Base-by-base conservation (phyloP, 2,329 filamentous ascomycete species). In the Shiraia sp. region DNA sequence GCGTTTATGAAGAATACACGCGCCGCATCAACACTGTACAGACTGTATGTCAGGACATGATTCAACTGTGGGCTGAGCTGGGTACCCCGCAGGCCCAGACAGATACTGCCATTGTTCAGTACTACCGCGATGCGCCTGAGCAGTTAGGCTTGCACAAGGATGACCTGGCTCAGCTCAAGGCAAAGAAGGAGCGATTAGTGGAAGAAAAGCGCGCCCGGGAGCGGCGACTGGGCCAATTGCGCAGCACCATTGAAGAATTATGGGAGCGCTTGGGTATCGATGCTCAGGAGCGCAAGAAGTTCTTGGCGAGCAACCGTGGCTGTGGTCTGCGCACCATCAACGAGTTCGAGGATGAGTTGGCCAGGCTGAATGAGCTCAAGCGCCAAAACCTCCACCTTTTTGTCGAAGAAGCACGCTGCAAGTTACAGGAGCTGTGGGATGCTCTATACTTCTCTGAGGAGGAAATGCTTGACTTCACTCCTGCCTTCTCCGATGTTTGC, bases 391-490 rank as follows among this genome's bases (percentile, higher is more conserved):
- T 99, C 49, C 91, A 96, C 65, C 72, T 97, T 4, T 99, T 99
- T 61, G 90, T 99, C 9, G 93, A 97, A 67, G 93, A 99, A 73
- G 87, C 92, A 14, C 82, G 95, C 28, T 88, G 84, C 72, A 89
- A 88, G 65, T 79, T 99, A 9, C 92, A 97, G 69, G 91, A 95
- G 63, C 81, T 99, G 0, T 99, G 95, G 93, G 93, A 99, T 65
- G 79, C 83, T 0, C 75, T 99, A 1, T 97, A 93, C 74, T 91
- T 95, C 64, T 96, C 89, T 0, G 93, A 99, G 66, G 93, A 99
- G 61, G 93, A 99, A 73, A 97, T 97, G 91, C 82, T 97, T 42
- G 91, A 96, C 55, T 99, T 99, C 58, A 93, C 91, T 0, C 93
- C 95, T 0, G 93, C 91, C 29, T 97, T 97, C 67, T 95, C 90